Base-by-base conservation (phyloP, 108 stramenopile genomes). In the Cyclotella choctawhatcheeana region DNA sequence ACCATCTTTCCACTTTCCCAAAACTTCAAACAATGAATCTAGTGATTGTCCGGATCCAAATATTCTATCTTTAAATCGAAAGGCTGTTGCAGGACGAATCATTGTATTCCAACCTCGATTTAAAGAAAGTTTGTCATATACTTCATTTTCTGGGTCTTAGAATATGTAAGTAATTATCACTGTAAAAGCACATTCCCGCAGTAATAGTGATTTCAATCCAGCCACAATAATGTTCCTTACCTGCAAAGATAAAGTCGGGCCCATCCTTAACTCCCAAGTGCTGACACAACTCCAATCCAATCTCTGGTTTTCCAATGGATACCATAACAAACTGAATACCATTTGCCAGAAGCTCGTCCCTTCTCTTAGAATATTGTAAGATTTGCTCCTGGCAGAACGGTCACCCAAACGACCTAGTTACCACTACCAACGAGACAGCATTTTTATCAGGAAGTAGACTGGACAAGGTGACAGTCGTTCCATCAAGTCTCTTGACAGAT, bases 381-480 rank as follows among this genome's bases (percentile, higher is more conserved):
- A 92, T 86, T 67, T 79, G 82, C 86, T 92, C 91, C 82, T 92
- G 91, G 72, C 91, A 92, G 53, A 92, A 79, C 63, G 91, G 91
- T 92, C 91, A 92, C 44, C 91, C 91, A 51, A 92, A 81, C 1
- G 82, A 84, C 47, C 91, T 62, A 14, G 89, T 71, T 16, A 89
- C 81, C 18, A 89, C 87, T 13, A 87, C 79, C 20, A 92, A 55
- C 1, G 85, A 82, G 13, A 77, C 80, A 6, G 69, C 55, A 22
- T 81, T 43, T 2, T 34, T 27, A 24, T 60, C 33, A 6, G 51
- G 52, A 32, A 67, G 33, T 0, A 69, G 56, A 10, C 34, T 62
- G 14, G 64, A 68, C 18, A 80, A 26, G 18, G 82, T 45, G 0
- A 79, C 48, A n/a, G 76, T 59, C 51, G 82, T 76, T 5, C 86